phyloP scores from a whole-genome alignment of 75 land plant species.

The Cryptomeria japonica region DNA sequence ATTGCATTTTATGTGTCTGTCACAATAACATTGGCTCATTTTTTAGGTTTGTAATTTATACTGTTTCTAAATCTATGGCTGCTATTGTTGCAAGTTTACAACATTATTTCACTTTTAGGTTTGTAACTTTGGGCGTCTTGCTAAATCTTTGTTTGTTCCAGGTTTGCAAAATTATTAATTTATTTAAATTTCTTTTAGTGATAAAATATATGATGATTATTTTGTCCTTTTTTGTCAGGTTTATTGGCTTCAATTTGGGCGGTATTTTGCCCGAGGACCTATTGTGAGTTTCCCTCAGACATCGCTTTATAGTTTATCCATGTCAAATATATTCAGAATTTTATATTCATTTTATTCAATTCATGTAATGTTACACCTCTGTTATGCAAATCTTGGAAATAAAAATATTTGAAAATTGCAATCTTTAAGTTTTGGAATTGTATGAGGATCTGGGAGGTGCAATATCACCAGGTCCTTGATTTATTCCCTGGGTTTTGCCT shows the following conservation, averaged over 20 bases:
- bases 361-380: background rate
- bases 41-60: background rate
- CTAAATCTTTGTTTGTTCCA: background rate
- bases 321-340: background rate
- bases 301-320: background rate
- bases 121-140: background rate
- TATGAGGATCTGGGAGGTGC: background rate
- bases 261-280: conserved; percentile 95
- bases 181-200: background rate
- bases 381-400: background rate
- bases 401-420: background rate
- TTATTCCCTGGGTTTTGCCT: background rate
- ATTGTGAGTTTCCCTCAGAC: conserved; percentile 56
- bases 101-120: background rate
- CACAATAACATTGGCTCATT: background rate
- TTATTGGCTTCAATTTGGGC: conserved; percentile 99
- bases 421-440: background rate
- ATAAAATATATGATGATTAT: background rate
- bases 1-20: background rate
- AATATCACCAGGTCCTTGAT: background rate
- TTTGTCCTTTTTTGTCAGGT: conserved; percentile 50
- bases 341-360: background rate
- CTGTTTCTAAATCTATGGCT: background rate
- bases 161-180: background rate
- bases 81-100: background rate